Evolutionary conservation across 2,329 filamentous ascomycete species (phyloP).

Genomic region (Neonectria punicea): DNA sequence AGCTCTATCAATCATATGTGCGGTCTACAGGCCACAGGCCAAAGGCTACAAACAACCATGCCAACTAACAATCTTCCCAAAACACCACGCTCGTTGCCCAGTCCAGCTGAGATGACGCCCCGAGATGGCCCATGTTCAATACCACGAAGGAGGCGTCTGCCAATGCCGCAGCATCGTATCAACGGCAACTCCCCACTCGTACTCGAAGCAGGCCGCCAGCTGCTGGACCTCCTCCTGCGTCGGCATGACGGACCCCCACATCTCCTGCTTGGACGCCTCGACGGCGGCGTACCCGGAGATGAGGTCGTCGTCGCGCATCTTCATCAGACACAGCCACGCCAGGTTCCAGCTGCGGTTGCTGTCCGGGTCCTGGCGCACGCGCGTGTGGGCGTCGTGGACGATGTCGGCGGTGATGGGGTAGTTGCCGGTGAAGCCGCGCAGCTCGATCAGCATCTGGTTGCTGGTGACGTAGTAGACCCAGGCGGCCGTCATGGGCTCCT

Average conservation of each 20-base stretch:
- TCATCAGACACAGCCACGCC: slow-evolving; percentile 76
- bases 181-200: slow-evolving; percentile 74
- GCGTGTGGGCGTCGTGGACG: slow-evolving; percentile 71
- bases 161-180: slow-evolving; percentile 76
- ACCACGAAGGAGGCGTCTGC: slow-evolving; percentile 68
- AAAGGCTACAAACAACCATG: neutral
- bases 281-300: slow-evolving; percentile 68
- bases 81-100: neutral
- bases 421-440: slow-evolving; percentile 73
- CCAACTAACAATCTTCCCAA: neutral
- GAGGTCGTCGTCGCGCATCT: slow-evolving; percentile 71
- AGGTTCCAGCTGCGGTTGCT: slow-evolving; percentile 80
- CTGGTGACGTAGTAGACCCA: slow-evolving; percentile 79
- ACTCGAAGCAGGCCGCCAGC: slow-evolving; percentile 70
- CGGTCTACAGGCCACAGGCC: neutral
- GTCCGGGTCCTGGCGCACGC: slow-evolving; percentile 71
- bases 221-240: slow-evolving; percentile 65
- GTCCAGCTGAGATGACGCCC: neutral
- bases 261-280: slow-evolving; percentile 71
- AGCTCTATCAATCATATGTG: neutral
- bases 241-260: slow-evolving; percentile 74
- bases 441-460: slow-evolving; percentile 75
- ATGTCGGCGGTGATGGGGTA: slow-evolving; percentile 76
- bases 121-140: slow-evolving; percentile 44
- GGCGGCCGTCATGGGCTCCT: slow-evolving; percentile 73